phyloP scores from a whole-genome alignment of 257 asterid species.

The Cinchona pubescens region DNA sequence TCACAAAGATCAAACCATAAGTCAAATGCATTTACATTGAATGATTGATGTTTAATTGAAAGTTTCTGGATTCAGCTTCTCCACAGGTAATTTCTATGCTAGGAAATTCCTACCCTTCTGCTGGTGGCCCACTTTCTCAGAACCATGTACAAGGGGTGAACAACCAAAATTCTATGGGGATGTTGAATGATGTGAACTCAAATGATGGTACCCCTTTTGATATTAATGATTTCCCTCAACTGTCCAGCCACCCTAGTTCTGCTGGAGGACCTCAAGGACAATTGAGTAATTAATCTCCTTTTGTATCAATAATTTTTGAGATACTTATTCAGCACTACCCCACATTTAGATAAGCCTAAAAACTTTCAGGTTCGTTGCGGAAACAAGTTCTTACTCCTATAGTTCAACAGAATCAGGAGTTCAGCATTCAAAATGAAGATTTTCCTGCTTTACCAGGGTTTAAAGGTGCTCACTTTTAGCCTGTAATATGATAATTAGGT shows the following conservation, averaged over 20 bases:
- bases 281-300: constrained; percentile 49
- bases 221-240: constrained; percentile 94
- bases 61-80: constrained; percentile 68
- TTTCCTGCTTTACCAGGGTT: constrained; percentile 98
- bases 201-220: constrained; percentile 91
- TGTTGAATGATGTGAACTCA: constrained; percentile 78
- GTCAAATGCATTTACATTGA: background rate
- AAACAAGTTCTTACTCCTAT: constrained; percentile 86
- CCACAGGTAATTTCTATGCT: constrained; percentile 94
- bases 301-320: constrained; percentile 17
- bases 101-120: constrained; percentile 70
- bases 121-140: constrained; percentile 86
- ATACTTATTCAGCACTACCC: constrained; percentile 23
- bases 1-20: background rate
- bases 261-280: constrained; percentile 99
- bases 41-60: constrained; percentile 12
- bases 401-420: constrained; percentile 96
- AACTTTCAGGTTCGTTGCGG: constrained; percentile 77
- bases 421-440: constrained; percentile 98
- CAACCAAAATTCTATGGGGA: constrained; percentile 65
- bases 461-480: constrained; percentile 53
- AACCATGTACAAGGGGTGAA: constrained; percentile 76
- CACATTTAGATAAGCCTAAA: constrained; percentile 18
- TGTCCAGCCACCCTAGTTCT: constrained; percentile 88
- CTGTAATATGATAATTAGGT: background rate